These are phyloP conservation scores for Aspergillus eucalypticola DNA, from an alignment of 2,329 filamentous ascomycete species.

Conservation along the genomic window DNA sequence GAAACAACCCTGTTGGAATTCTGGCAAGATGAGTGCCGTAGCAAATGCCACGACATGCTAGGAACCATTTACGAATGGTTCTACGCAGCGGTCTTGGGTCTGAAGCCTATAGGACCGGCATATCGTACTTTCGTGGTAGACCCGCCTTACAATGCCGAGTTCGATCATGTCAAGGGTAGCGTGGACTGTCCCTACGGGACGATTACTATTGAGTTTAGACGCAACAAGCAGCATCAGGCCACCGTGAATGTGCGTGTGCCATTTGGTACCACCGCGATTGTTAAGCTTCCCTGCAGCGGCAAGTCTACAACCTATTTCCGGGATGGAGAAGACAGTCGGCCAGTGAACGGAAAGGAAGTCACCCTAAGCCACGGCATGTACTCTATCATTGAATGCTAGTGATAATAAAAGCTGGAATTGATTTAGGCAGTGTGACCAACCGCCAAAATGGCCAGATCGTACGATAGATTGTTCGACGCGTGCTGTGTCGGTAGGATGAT, in stretches of 20 bases:
- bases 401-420: no score
- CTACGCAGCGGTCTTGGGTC: slow-evolving; percentile 44
- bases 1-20: slow-evolving; percentile 74
- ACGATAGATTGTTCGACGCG: no score
- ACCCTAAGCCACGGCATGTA: not conserved
- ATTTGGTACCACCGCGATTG: not conserved
- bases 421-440: no score
- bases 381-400: no score
- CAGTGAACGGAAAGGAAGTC: not conserved
- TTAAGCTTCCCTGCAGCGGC: not conserved
- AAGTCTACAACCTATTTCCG: not conserved
- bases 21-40: slow-evolving; percentile 78
- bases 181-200: slow-evolving; percentile 26
- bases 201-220: slow-evolving; percentile 2
- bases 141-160: slow-evolving; percentile 45
- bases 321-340: not conserved
- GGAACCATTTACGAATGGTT: slow-evolving; percentile 54
- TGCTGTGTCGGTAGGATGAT: no score
- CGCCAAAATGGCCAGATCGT: no score
- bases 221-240: not conserved
- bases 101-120: slow-evolving; percentile 40
- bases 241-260: not conserved
- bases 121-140: slow-evolving; percentile 45
- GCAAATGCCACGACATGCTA: slow-evolving; percentile 61
- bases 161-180: slow-evolving; percentile 28